phyloP scores from a whole-genome alignment of 2,329 filamentous ascomycete genomes.

The Arthrobotrys sphaeroides region DNA sequence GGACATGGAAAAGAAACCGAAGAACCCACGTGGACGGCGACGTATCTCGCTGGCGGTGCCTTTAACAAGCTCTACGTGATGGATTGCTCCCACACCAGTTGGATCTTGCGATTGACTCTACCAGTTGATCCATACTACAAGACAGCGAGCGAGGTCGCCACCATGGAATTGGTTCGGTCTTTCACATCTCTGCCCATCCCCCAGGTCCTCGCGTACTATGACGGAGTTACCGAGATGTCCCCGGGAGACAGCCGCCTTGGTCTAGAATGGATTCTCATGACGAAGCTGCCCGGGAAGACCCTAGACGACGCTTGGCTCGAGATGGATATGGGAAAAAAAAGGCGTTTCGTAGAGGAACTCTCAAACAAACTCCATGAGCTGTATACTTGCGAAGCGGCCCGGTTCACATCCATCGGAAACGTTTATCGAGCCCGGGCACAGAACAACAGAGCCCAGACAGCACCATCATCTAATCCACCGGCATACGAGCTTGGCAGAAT shows the following conservation, averaged over 20 bases:
- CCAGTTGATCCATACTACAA: slow-evolving; percentile 19
- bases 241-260: slow-evolving; percentile 57
- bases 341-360: slow-evolving; percentile 54
- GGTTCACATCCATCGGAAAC: slow-evolving; percentile 58
- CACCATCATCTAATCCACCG: neutral
- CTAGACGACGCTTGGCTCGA: slow-evolving; percentile 59
- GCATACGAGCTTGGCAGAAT: slow-evolving; percentile 56
- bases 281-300: slow-evolving; percentile 57
- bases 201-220: slow-evolving; percentile 27
- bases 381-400: slow-evolving; percentile 56
- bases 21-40: neutral
- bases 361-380: slow-evolving; percentile 59
- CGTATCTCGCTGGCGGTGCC: neutral
- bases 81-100: neutral
- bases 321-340: slow-evolving; percentile 60
- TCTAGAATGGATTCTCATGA: slow-evolving; percentile 60
- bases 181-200: slow-evolving; percentile 58
- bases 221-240: slow-evolving; percentile 47
- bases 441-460: neutral
- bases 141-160: slow-evolving; percentile 52
- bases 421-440: slow-evolving; percentile 55
- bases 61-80: slow-evolving; percentile 22
- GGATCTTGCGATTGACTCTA: slow-evolving; percentile 6
- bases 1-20: neutral
- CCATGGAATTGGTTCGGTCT: slow-evolving; percentile 56